Evolutionary conservation across 805 yeast genomes (phyloP).

Genomic region (Kluyveromyces starmeri): DNA sequence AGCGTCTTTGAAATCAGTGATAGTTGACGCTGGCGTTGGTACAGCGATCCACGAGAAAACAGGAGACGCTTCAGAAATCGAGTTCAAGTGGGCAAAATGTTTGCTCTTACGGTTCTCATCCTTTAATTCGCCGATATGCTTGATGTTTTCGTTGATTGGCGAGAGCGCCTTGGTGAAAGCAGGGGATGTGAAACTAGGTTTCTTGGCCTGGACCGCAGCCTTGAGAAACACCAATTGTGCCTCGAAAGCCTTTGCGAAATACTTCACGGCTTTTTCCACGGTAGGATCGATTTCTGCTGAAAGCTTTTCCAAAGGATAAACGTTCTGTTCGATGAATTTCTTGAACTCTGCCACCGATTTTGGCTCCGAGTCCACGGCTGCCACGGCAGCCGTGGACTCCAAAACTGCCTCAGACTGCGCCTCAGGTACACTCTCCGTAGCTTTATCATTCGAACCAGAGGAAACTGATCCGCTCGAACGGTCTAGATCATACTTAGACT

Average conservation of each 20-base stretch:
- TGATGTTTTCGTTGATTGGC: constrained; percentile 60
- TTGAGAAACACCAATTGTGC: constrained; percentile 50
- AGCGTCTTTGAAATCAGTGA: constrained; percentile 81
- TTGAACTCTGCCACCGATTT: constrained; percentile 47
- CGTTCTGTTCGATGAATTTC: constrained; percentile 39
- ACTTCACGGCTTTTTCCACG: constrained; percentile 37
- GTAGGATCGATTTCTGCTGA: constrained; percentile 38
- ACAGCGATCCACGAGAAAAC: constrained; percentile 85
- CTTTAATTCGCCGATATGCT: constrained; percentile 51
- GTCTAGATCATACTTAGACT: constrained; percentile 21
- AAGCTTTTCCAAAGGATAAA: constrained; percentile 50
- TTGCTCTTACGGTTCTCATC: constrained; percentile 67
- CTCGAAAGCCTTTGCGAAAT: constrained; percentile 45
- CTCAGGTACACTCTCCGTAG: constrained; percentile 1
- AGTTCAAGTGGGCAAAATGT: constrained; percentile 60
- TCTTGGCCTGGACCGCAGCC: constrained; percentile 50
- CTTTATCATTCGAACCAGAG: not conserved
- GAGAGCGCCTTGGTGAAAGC: constrained; percentile 45
- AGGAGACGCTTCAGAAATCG: constrained; percentile 84
- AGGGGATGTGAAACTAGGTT: constrained; percentile 53
- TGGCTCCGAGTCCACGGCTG: constrained; percentile 19
- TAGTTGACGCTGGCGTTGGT: constrained; percentile 62
- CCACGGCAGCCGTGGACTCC: constrained; percentile 6
- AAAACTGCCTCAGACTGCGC: constrained; percentile 2
- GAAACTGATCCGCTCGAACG: not conserved